Percentiles rank a stretch among this genome's conserved stretches.
phyloP scores from a whole-genome alignment of 139 green algal species.

The Gonium pectorale region DNA sequence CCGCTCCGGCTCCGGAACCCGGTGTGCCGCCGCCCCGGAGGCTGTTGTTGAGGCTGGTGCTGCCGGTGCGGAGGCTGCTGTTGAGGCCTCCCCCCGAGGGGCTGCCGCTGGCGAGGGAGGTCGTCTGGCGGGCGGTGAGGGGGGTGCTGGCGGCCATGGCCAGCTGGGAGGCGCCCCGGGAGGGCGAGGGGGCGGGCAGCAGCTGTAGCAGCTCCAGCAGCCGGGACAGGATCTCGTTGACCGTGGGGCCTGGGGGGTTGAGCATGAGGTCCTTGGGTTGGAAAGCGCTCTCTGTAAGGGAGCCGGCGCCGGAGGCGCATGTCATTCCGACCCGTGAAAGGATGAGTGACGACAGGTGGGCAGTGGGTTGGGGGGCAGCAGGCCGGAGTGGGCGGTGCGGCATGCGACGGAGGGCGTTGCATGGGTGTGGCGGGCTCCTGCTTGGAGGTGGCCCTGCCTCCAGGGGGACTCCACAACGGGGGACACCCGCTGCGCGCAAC shows the following conservation, averaged over 20 bases:
- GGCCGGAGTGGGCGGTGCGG: no score
- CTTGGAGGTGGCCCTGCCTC: no score
- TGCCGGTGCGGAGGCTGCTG: neutral
- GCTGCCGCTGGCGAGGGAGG: neutral
- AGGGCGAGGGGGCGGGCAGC: slow-evolving; percentile 18
- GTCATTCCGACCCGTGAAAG: no score
- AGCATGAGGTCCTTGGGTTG: no score
- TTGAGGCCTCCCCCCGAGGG: neutral
- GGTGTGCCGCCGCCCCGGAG: neutral
- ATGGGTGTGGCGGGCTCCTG: no score
- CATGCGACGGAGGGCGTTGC: no score
- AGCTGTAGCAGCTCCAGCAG: slow-evolving; percentile 37
- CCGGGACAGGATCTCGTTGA: slow-evolving; percentile 23
- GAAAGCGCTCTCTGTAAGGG: no score
- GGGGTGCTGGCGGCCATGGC: neutral
- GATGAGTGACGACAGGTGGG: no score
- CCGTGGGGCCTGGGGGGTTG: slow-evolving; percentile 2
- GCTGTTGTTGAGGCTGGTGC: slow-evolving; percentile 4
- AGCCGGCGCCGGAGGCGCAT: no score
- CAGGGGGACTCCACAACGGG: no score
- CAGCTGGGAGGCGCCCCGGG: slow-evolving; percentile 6
- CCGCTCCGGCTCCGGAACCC: neutral
- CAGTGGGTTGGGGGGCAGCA: no score
- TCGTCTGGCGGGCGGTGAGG: neutral
- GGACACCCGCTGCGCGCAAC: no score